Evolutionary conservation across 2,329 filamentous ascomycete genomes (phyloP).

Genomic region (Endoconidiophora laricicola): DNA sequence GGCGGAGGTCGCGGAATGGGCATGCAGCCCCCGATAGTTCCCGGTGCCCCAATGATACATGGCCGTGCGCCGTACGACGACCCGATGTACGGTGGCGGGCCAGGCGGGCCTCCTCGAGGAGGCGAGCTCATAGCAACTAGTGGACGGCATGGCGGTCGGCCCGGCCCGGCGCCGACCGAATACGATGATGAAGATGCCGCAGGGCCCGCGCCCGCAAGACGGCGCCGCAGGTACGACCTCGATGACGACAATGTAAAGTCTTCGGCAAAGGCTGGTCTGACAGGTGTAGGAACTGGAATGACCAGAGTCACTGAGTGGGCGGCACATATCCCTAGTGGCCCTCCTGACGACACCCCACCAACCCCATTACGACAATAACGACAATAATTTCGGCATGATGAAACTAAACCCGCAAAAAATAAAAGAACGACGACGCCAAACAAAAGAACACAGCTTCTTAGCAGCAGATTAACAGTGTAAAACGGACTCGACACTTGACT

Average conservation of each 20-base stretch:
- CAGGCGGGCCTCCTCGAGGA: constrained; percentile 10
- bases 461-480: too few relatives aligned
- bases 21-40: constrained; percentile 6
- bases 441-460: background rate
- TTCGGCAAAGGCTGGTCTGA: constrained; percentile 32
- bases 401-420: background rate
- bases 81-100: constrained; percentile 10
- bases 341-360: constrained; percentile 19
- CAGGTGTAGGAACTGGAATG: constrained; percentile 28
- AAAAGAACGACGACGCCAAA: background rate
- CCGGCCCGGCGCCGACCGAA: constrained; percentile 5
- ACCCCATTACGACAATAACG: constrained; percentile 4
- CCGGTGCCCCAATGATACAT: constrained; percentile 5
- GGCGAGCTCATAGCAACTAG: constrained; percentile 5
- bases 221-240: constrained; percentile 12
- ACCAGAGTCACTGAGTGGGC: constrained; percentile 33
- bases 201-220: constrained; percentile 12
- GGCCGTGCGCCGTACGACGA: constrained; percentile 4
- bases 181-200: constrained; percentile 12
- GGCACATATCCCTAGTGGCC: constrained; percentile 29
- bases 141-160: constrained; percentile 7
- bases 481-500: too few relatives aligned
- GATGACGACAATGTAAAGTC: constrained; percentile 17
- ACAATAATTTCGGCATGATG: background rate
- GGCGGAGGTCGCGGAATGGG: constrained; percentile 4